Conservation (phyloP, 2,329 filamentous ascomycete species). For the Aspergillus pseudoterreus region DNA sequence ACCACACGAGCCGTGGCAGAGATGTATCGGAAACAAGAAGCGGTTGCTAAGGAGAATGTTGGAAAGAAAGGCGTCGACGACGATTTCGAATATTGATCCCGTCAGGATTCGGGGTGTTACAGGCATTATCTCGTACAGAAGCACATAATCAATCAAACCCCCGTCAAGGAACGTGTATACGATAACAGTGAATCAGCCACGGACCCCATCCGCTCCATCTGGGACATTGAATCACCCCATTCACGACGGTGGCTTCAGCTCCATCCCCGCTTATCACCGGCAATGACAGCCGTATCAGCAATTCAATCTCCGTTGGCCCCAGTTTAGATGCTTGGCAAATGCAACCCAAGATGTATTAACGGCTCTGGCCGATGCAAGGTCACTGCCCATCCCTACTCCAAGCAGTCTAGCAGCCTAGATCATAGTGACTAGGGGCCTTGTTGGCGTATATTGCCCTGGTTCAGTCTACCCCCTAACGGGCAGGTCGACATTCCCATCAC, state of each 20-base stretch:
- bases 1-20: constrained; percentile 82
- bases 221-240: too few relatives aligned
- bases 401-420: too few relatives aligned
- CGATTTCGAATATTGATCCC: constrained; percentile 84
- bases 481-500: too few relatives aligned
- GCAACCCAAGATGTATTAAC: constrained; percentile 6
- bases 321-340: constrained; percentile 6
- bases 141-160: neutral
- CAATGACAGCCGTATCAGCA: neutral
- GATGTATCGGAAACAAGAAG: constrained; percentile 96
- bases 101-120: neutral
- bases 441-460: too few relatives aligned
- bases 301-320: neutral
- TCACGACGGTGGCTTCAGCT: neutral
- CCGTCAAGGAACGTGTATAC: neutral
- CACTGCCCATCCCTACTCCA: too few relatives aligned
- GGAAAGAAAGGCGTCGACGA: constrained; percentile 90
- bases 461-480: too few relatives aligned
- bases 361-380: too few relatives aligned
- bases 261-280: constrained; percentile 6
- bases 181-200: neutral
- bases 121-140: neutral
- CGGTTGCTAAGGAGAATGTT: constrained; percentile 75
- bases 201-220: neutral
- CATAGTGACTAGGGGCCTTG: too few relatives aligned